Conservation (phyloP, 352 stramenopile genomes). For the Phytophthora tubulina region DNA sequence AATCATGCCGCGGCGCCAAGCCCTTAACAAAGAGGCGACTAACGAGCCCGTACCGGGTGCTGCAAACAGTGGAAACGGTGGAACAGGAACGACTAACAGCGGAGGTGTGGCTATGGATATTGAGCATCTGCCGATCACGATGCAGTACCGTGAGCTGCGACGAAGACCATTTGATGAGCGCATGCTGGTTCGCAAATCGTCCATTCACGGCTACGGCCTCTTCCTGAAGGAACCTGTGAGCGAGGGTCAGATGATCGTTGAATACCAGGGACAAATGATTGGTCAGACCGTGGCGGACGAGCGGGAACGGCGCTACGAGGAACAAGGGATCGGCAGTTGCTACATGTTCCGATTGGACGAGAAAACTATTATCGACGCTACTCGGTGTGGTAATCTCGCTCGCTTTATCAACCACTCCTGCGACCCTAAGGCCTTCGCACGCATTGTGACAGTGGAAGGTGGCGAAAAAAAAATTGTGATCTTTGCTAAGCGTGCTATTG, state of each 20-base stretch:
- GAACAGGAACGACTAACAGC: conserved; percentile 18
- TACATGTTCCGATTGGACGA: conserved; percentile 93
- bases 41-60: conserved; percentile 40
- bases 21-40: conserved; percentile 47
- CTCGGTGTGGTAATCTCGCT: conserved; percentile 93
- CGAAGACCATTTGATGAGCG: conserved; percentile 91
- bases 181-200: conserved; percentile 92
- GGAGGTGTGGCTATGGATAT: conserved; percentile 76
- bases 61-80: conserved; percentile 19
- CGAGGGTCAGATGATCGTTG: conserved; percentile 96
- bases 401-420: conserved; percentile 98
- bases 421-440: conserved; percentile 92
- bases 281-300: conserved; percentile 92
- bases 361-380: conserved; percentile 95
- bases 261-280: conserved; percentile 97
- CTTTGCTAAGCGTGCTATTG: conserved; percentile 93
- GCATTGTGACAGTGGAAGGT: conserved; percentile 85
- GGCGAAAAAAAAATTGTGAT: conserved; percentile 95
- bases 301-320: conserved; percentile 95
- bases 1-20: conserved; percentile 43
- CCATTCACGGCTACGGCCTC: conserved; percentile 97
- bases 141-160: conserved; percentile 94
- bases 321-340: conserved; percentile 94
- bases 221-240: conserved; percentile 93
- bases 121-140: conserved; percentile 85